Percentiles rank a stretch among this genome's conserved stretches.
Conservation (phyloP, 2,329 filamentous ascomycete genomes). For the Botrytis hyacinthi region DNA sequence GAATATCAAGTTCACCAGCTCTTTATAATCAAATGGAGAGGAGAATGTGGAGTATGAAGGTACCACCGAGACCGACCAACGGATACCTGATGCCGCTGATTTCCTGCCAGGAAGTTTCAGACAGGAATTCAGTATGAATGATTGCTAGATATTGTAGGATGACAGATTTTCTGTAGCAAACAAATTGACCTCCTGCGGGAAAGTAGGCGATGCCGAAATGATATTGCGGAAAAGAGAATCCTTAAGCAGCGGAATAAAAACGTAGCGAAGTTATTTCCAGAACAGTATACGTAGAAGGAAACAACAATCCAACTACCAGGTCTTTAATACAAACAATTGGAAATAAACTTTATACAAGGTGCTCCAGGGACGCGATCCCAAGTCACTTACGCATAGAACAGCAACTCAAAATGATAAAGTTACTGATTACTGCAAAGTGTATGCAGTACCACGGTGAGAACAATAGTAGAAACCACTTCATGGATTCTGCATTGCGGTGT, state of each 20-base stretch:
- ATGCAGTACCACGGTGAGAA: conserved; percentile 16
- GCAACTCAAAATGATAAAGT: not conserved
- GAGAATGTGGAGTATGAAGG: not conserved
- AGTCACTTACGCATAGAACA: not conserved
- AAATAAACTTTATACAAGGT: not conserved
- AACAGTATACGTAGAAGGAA: not conserved
- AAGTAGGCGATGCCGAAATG: not conserved
- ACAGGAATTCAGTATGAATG: not conserved
- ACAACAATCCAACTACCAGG: not conserved
- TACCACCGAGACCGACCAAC: conserved; percentile 1
- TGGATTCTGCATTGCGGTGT: conserved; percentile 14
- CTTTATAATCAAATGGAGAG: not conserved
- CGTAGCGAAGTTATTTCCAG: not conserved
- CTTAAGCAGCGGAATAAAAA: not conserved
- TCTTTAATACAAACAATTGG: not conserved
- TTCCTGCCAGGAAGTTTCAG: not conserved
- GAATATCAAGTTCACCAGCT: not conserved
- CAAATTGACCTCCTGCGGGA: not conserved
- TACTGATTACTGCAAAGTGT: conserved; percentile 10
- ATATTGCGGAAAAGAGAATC: not conserved
- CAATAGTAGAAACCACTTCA: conserved; percentile 2
- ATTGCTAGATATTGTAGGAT: not conserved
- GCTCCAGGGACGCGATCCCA: not conserved
- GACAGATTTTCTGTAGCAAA: not conserved
- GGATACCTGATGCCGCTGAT: not conserved